phyloP scores from a whole-genome alignment of 228 moss, liverwort and hornwort genomes.

The Sphagnum fallax region DNA sequence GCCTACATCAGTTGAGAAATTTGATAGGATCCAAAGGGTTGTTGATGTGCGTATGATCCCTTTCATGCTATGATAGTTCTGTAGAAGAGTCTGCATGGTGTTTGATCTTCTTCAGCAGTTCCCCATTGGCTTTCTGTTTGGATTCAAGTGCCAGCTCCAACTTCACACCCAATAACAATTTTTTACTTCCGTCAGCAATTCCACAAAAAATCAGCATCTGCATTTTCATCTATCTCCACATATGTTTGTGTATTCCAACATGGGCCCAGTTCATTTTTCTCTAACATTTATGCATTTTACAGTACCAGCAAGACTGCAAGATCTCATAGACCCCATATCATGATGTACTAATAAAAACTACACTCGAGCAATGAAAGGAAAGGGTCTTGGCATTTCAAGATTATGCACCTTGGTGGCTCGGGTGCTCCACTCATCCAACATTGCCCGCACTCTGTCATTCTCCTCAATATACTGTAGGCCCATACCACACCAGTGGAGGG shows the following conservation, averaged over 20 bases:
- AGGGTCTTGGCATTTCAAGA: not conserved
- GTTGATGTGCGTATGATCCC: too few relatives aligned
- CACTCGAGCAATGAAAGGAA: not conserved
- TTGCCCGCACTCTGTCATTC: conserved; percentile 77
- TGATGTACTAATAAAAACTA: not conserved
- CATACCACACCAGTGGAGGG: not conserved
- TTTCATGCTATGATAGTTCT: conserved; percentile 19
- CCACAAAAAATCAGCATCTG: not conserved
- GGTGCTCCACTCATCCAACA: conserved; percentile 97
- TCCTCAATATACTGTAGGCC: conserved; percentile 75
- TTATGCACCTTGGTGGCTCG: conserved; percentile 66
- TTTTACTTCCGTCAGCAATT: too few relatives aligned
- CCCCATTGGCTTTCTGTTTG: conserved; percentile 39
- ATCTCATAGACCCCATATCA: not conserved
- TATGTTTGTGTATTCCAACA: too few relatives aligned
- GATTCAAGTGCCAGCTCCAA: conserved; percentile 56
- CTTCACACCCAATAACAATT: conserved; percentile 10
- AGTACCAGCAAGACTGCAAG: not conserved
- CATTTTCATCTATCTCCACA: not conserved
- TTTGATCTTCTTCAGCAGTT: conserved; percentile 34
- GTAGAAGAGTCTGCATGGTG: conserved; percentile 28
- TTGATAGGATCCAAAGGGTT: too few relatives aligned
- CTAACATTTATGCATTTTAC: not conserved
- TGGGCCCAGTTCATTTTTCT: too few relatives aligned
- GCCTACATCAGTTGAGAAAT: too few relatives aligned